A percentile compares a stretch with the other conserved stretches of the same genome.
Conservation (phyloP, 352 stramenopile genomes). For the Pythium oligandrum region DNA sequence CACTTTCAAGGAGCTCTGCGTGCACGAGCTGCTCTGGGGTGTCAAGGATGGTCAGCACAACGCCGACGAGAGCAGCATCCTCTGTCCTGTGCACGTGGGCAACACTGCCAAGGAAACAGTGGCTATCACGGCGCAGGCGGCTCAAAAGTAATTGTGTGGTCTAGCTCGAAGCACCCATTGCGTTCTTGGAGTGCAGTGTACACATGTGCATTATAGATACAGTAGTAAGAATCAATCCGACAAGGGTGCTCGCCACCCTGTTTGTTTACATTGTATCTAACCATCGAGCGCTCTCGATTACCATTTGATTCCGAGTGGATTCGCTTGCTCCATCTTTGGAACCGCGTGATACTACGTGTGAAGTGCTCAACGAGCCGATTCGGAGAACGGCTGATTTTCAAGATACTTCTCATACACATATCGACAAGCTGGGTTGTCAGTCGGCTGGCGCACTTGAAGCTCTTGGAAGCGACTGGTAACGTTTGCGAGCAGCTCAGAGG, state of each 20-base stretch:
- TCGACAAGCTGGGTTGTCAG: slow-evolving; percentile 67
- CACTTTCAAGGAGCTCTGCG: slow-evolving; percentile 70
- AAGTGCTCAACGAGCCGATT: slow-evolving; percentile 47
- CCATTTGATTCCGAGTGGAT: slow-evolving; percentile 87
- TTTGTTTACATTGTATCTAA: too few species aligned
- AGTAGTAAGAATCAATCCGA: too few species aligned
- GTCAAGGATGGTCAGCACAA: slow-evolving; percentile 71
- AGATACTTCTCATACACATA: slow-evolving; percentile 85
- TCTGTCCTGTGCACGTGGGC: slow-evolving; percentile 76
- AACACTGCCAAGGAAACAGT: slow-evolving; percentile 64
- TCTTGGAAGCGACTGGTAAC: slow-evolving; percentile 68
- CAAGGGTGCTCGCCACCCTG: too few species aligned
- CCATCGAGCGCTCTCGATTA: too few species aligned
- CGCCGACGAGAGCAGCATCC: slow-evolving; percentile 61
- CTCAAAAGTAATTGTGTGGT: slow-evolving; percentile 30
- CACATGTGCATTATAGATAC: slow-evolving; percentile 17
- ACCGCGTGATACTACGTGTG: slow-evolving; percentile 84
- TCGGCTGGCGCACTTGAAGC: slow-evolving; percentile 45
- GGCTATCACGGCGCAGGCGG: slow-evolving; percentile 47
- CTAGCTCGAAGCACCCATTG: neutral
- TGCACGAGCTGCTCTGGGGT: slow-evolving; percentile 83
- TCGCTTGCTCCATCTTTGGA: slow-evolving; percentile 80
- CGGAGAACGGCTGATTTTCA: slow-evolving; percentile 65
- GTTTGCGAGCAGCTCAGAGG: slow-evolving; percentile 52
- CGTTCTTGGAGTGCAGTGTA: slow-evolving; percentile 9